Evolutionary conservation across 257 asterid genomes (phyloP), one percentile per base, ranked within the genome.

Genomic region (Ehretia macrophylla): DNA sequence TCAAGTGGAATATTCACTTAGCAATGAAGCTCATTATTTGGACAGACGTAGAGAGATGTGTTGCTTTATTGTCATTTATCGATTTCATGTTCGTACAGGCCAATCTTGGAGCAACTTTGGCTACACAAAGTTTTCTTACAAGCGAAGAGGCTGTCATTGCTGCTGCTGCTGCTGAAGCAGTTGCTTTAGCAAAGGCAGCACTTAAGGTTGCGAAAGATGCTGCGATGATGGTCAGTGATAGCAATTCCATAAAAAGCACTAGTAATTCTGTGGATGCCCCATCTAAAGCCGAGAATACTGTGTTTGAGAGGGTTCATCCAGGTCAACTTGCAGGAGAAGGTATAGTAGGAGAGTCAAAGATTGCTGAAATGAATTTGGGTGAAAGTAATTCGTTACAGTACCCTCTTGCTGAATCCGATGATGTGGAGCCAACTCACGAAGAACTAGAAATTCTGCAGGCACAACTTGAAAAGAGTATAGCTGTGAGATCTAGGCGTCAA

Each of bases 141-240:
- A 74, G 75, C 65, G 96, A 86, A 77, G 95, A 86, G 72, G 82
- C 94, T 52, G 72, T 75, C 37, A 75, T 88, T 61, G 81, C 85
- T 56, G 97, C 95, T 47, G 93, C 97, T 69, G 97, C 97, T 44
- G 83, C 96, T 46, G 97, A 92, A 77, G 96, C 95, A 39, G 87
- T 88, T 64, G 86, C 95, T 53, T 78, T 92, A 59, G 97, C 99
- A 62, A 86, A 83, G 72, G 93, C 86, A 51, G 97, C 99, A 63
- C 72, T 86, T 45, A 78, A 85, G 73, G 82, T 81, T 63, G 99
- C 99, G 35, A 89, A 86, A 74, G 93, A 86, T 59, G 94, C 90
- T 22, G 95, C 88, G 58, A 67, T 76, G 87, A 80, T 84, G 82
- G 75, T 68, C 54, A 46, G 65, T 67, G 57, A 51, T 45, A 67